phyloP scores from a whole-genome alignment of 1,139 yeast genomes.

The Debaryomycetaceae sp. region DNA sequence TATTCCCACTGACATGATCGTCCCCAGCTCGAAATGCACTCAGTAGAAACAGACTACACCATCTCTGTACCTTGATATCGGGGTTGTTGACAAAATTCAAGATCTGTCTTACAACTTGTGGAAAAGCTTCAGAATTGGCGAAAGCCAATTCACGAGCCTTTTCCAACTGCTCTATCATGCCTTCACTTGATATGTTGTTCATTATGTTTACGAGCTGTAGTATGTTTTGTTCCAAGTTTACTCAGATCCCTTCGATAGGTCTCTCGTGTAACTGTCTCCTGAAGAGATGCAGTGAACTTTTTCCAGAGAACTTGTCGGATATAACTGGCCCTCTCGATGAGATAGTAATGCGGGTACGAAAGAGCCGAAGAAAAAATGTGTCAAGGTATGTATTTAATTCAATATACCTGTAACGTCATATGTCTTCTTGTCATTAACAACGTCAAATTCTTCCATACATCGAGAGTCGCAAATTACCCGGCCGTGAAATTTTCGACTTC shows the following conservation, averaged over 20 bases:
- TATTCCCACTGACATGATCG: constrained; percentile 20
- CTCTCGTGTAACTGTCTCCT: neutral
- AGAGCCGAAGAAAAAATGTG: too few species aligned
- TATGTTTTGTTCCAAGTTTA: too few species aligned
- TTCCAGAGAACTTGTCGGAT: too few species aligned
- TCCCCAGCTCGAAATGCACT: constrained; percentile 40
- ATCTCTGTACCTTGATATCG: constrained; percentile 32
- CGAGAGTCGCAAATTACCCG: neutral
- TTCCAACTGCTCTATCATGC: constrained; percentile 39
- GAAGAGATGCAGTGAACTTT: too few species aligned
- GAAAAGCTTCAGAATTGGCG: constrained; percentile 42
- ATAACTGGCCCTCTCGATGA: too few species aligned
- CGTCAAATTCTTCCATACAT: neutral
- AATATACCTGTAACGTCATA: too few species aligned
- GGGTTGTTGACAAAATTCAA: constrained; percentile 38
- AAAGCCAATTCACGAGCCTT: constrained; percentile 52
- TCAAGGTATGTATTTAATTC: too few species aligned
- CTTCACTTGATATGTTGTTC: constrained; percentile 1
- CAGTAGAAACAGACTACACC: constrained; percentile 47
- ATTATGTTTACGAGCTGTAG: neutral
- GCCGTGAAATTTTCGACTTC: neutral
- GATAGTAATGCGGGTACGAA: too few species aligned
- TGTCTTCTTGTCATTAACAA: neutral
- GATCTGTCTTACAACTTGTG: constrained; percentile 54
- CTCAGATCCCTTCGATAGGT: too few species aligned